Percentiles rank a stretch among this genome's conserved stretches.
phyloP scores from a whole-genome alignment of 1,284 basidiomycete genomes.

The Thecaphora thlaspeos region DNA sequence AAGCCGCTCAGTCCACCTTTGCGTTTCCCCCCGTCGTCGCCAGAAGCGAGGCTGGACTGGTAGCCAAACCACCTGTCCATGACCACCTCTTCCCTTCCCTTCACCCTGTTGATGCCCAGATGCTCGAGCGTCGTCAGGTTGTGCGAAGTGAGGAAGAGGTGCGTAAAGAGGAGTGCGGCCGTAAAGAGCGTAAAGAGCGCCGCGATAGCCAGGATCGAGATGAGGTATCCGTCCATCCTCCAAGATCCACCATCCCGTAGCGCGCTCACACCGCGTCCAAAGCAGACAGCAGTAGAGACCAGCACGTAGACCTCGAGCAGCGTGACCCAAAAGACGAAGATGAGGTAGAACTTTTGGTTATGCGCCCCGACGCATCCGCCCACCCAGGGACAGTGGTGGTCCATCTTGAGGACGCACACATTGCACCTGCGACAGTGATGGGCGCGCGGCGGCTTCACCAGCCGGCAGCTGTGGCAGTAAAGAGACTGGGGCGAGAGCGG shows the following conservation, averaged over 20 bases:
- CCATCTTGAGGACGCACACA: conserved; percentile 71
- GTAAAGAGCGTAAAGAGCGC: conserved; percentile 74
- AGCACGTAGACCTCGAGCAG: conserved; percentile 67
- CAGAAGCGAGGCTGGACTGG: conserved; percentile 3
- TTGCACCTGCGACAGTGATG: conserved; percentile 77
- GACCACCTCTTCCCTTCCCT: conserved; percentile 65
- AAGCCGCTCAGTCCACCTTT: conserved; percentile 47
- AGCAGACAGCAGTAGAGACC: conserved; percentile 59
- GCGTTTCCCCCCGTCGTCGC: neutral
- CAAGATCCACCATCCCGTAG: conserved; percentile 35
- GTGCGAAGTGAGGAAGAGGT: conserved; percentile 66
- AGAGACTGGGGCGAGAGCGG: conserved; percentile 20
- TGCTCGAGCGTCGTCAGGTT: conserved; percentile 80
- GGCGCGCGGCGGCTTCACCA: conserved; percentile 69
- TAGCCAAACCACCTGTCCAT: conserved; percentile 58
- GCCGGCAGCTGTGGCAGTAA: conserved; percentile 57
- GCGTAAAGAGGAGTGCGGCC: conserved; percentile 64
- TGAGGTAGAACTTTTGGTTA: conserved; percentile 77
- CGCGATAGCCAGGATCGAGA: conserved; percentile 66
- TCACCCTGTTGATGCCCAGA: conserved; percentile 64
- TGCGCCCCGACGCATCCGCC: conserved; percentile 78
- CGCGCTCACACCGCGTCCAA: conserved; percentile 39
- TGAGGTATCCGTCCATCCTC: conserved; percentile 66
- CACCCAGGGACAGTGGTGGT: conserved; percentile 72
- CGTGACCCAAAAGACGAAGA: conserved; percentile 67